Percentiles rank a stretch among this genome's conserved stretches.
Evolutionary conservation across 192 early-diverging fungal species (phyloP).

Genomic region (Coemansia pectinata): DNA sequence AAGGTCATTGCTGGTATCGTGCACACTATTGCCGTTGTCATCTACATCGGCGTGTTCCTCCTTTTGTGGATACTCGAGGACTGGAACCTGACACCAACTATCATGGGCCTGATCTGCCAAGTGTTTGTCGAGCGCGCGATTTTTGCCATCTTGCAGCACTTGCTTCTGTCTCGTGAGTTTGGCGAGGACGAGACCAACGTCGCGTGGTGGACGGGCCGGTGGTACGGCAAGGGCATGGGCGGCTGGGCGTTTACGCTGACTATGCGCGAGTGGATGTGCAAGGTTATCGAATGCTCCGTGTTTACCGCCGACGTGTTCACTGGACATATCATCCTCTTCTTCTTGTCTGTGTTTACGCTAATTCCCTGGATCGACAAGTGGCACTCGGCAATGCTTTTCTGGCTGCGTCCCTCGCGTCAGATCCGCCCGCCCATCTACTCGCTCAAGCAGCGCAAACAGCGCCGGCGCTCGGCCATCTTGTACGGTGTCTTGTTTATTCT

Average conservation of each 20-base stretch:
- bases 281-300: conserved; percentile 80
- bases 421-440: conserved; percentile 75
- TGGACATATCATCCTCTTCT: conserved; percentile 75
- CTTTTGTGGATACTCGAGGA: conserved; percentile 67
- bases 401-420: conserved; percentile 79
- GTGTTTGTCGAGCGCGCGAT: conserved; percentile 69
- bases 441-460: conserved; percentile 62
- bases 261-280: conserved; percentile 78
- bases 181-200: conserved; percentile 80
- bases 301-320: conserved; percentile 80
- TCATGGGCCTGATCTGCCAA: conserved; percentile 67
- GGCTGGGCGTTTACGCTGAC: conserved; percentile 68
- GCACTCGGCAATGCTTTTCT: conserved; percentile 82
- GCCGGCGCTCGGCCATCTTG: conserved; percentile 63
- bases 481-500: conserved; percentile 71
- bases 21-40: conserved; percentile 64
- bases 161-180: conserved; percentile 79
- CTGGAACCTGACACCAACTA: conserved; percentile 63
- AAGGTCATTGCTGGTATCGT: conserved; percentile 68
- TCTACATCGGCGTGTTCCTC: conserved; percentile 64
- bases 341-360: conserved; percentile 69
- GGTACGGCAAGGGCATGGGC: conserved; percentile 75
- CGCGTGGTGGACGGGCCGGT: conserved; percentile 87
- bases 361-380: conserved; percentile 72
- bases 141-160: conserved; percentile 66